Evolutionary conservation across 1,284 basidiomycete species (phyloP).

Genomic region (Amylostereum chailletii): DNA sequence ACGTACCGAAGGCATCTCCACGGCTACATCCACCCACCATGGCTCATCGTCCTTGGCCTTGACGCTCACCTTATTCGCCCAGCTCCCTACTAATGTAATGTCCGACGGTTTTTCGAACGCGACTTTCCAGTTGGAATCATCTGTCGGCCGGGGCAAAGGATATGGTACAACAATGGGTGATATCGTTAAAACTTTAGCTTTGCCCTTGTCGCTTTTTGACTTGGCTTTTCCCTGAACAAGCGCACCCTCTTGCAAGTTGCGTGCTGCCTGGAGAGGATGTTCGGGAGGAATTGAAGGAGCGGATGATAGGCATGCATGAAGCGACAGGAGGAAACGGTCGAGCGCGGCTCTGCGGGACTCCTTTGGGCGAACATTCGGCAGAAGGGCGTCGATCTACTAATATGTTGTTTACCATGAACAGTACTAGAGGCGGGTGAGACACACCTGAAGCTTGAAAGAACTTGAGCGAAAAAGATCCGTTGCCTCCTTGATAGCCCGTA

Average conservation of each 20-base stretch:
- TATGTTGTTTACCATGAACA: not conserved
- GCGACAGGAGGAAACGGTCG: constrained; percentile 53
- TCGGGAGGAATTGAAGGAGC: constrained; percentile 50
- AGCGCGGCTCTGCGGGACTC: constrained; percentile 42
- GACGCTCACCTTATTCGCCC: constrained; percentile 60
- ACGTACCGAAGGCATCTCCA: constrained; percentile 82
- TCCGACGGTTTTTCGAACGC: constrained; percentile 60
- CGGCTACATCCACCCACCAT: constrained; percentile 76
- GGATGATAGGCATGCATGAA: constrained; percentile 52
- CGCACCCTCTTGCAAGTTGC: constrained; percentile 38
- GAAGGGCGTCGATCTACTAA: constrained; percentile 68
- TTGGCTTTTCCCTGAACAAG: not conserved
- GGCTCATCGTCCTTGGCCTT: constrained; percentile 53
- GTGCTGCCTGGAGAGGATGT: constrained; percentile 57
- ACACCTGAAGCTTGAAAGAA: constrained; percentile 78
- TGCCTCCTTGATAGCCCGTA: constrained; percentile 70
- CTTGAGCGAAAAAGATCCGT: constrained; percentile 75
- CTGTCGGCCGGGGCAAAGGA: constrained; percentile 51
- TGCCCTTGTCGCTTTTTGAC: constrained; percentile 11
- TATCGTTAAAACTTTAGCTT: constrained; percentile 6
- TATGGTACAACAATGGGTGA: constrained; percentile 46
- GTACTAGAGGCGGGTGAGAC: constrained; percentile 9
- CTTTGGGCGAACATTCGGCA: constrained; percentile 74
- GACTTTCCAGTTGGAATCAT: constrained; percentile 73
- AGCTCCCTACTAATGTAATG: constrained; percentile 68